A percentile compares a stretch with the other conserved stretches of the same genome.
Evolutionary conservation across 2,329 filamentous ascomycete species (phyloP).

Genomic region (Rhytidhysteron rufulum): DNA sequence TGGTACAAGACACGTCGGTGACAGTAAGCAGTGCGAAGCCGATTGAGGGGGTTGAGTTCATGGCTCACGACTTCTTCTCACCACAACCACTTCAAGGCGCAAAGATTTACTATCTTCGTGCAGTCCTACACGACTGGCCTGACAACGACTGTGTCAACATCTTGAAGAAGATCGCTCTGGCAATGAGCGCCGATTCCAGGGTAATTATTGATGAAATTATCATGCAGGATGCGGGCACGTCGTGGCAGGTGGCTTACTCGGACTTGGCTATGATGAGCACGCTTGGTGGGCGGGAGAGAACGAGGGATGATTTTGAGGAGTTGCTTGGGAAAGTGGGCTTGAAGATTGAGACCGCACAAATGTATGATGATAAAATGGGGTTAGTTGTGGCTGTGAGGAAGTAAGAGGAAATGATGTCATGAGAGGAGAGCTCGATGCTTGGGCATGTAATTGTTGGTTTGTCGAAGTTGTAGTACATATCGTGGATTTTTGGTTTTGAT

Average conservation of each 20-base stretch:
- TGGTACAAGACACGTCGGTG: slow-evolving; percentile 2
- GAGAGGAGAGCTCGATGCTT: no score
- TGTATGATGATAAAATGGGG: no score
- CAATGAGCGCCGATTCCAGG: slow-evolving; percentile 30
- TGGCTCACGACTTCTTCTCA: slow-evolving; percentile 1
- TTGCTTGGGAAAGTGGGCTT: not conserved
- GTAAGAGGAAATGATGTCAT: no score
- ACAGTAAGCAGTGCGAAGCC: not conserved
- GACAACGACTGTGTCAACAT: slow-evolving; percentile 35
- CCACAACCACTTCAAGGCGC: slow-evolving; percentile 18
- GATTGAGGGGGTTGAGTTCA: not conserved
- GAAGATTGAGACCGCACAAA: no score
- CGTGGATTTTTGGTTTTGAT: no score
- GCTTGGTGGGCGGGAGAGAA: not conserved
- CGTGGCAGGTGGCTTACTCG: slow-evolving; percentile 27
- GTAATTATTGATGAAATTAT: slow-evolving; percentile 44
- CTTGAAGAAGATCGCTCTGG: slow-evolving; percentile 27
- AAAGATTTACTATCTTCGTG: slow-evolving; percentile 29
- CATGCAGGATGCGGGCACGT: slow-evolving; percentile 30
- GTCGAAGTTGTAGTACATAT: no score
- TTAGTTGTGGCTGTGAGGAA: no score
- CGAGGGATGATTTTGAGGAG: not conserved
- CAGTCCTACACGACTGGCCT: slow-evolving; percentile 35
- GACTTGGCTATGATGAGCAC: slow-evolving; percentile 37
- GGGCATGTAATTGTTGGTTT: no score